phyloP scores from a whole-genome alignment of 2,329 filamentous ascomycete species.

The Penicillium sp. region DNA sequence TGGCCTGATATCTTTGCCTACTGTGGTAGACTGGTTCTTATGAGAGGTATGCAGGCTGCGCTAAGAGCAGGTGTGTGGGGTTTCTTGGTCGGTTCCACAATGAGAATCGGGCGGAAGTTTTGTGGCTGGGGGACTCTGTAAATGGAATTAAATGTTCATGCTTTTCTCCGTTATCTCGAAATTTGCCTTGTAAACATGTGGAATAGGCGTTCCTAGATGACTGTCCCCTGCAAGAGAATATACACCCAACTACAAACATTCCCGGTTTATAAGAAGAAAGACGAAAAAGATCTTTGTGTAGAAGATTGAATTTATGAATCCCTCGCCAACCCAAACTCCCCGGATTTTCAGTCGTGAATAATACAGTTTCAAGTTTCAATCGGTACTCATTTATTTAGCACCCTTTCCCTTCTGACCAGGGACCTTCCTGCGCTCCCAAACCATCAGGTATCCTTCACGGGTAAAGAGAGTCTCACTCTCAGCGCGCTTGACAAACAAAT shows the following conservation, averaged over 20 bases:
- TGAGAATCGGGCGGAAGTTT: constrained; percentile 40
- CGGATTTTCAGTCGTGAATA: neutral
- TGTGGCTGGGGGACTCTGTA: constrained; percentile 42
- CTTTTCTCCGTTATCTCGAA: neutral
- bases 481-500: constrained; percentile 87
- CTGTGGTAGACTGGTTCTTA: constrained; percentile 36
- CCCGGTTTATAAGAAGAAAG: neutral
- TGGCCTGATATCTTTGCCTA: constrained; percentile 34
- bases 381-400: constrained; percentile 8
- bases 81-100: constrained; percentile 37
- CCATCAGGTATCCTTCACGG: constrained; percentile 91
- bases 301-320: neutral
- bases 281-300: neutral
- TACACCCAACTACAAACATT: neutral
- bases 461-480: constrained; percentile 88
- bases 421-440: constrained; percentile 81
- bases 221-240: neutral
- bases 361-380: neutral
- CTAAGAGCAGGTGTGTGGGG: constrained; percentile 41
- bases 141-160: neutral
- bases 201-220: neutral
- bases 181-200: neutral
- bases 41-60: constrained; percentile 39
- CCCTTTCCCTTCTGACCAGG: constrained; percentile 44
- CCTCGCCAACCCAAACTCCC: neutral